Evolutionary conservation across 1,284 basidiomycete species (phyloP), one percentile per base, ranked within the genome.

Genomic region (Vanrija pseudolonga): DNA sequence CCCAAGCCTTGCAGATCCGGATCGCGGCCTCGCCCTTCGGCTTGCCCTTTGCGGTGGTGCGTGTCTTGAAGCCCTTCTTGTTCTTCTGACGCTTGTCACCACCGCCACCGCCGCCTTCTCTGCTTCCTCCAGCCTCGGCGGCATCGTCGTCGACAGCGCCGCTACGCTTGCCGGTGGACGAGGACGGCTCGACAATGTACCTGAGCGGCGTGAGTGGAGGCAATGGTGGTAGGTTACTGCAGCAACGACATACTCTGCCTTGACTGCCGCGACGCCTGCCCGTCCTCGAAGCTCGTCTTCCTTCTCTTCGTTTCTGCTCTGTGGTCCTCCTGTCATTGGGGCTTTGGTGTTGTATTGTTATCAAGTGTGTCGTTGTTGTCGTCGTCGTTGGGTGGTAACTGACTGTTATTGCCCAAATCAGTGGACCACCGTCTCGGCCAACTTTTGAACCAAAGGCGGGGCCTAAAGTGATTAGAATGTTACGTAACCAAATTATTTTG

Each of bases 21-120:
- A 72, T 45, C 19, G 56, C 54, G 0, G 63, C 61, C 51, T 77
- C 76, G 42, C 62, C 59, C 5, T 65, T 50, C 9, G 57, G 55
- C 41, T 89, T 76, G 12, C 84, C 85, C 71, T 90, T 91, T 73
- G 92, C 92, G 37, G 82, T 79, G 56, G 83, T 82, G 36, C 84
- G 83, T 71, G 88, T 88, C 74, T 85, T 87, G 71, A 88, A 83
- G 48, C 65, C 67, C 50, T 61, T 80, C 61, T 81, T 83, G 14
- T 78, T 78, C 45, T 80, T 77, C 54, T 81, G 60, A 36, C 69
- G 61, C 61, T 71, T 71, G 46, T 36, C 40, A 32, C 66, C 63
- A 4, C 58, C 50, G 6, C 59, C 40, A 32, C 67, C 63, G 5
- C 58, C 50, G 4, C 59, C 65, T 11, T 67, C 66, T 2, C 60